Evolutionary conservation across 768 basidiomycete species (phyloP).

Genomic region (Termitomyces sp.): DNA sequence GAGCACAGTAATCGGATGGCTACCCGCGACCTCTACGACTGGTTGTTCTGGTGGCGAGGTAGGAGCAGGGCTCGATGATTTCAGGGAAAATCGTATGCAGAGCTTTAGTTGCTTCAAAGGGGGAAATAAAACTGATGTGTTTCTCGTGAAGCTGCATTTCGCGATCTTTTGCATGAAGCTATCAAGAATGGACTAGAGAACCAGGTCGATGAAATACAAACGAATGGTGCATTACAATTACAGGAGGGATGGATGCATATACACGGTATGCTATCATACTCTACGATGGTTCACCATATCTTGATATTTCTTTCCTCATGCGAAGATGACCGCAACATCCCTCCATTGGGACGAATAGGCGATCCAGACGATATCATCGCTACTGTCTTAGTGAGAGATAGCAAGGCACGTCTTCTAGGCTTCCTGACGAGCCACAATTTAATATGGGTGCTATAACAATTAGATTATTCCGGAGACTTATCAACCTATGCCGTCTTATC

Average conservation of each 20-base stretch:
- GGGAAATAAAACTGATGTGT: neutral
- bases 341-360: constrained; percentile 71
- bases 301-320: neutral
- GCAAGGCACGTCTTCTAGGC: constrained; percentile 43
- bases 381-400: constrained; percentile 66
- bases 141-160: constrained; percentile 48
- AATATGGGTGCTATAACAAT: neutral
- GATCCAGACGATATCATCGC: constrained; percentile 85
- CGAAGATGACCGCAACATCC: constrained; percentile 70
- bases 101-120: neutral
- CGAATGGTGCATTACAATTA: constrained; percentile 59
- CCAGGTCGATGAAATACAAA: constrained; percentile 63
- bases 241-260: constrained; percentile 88
- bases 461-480: constrained; percentile 74
- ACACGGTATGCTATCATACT: constrained; percentile 37
- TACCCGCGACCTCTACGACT: constrained; percentile 46
- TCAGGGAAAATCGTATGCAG: constrained; percentile 64
- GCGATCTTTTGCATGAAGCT: constrained; percentile 56
- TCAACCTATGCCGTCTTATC: constrained; percentile 81
- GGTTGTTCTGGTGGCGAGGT: constrained; percentile 8
- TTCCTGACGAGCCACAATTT: neutral
- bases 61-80: constrained; percentile 64
- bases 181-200: constrained; percentile 53
- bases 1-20: constrained; percentile 62
- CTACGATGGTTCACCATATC: neutral